Percentiles rank a stretch among this genome's conserved stretches.
Conservation (phyloP, 345 rosid genomes). For the Reutealis trisperma region DNA sequence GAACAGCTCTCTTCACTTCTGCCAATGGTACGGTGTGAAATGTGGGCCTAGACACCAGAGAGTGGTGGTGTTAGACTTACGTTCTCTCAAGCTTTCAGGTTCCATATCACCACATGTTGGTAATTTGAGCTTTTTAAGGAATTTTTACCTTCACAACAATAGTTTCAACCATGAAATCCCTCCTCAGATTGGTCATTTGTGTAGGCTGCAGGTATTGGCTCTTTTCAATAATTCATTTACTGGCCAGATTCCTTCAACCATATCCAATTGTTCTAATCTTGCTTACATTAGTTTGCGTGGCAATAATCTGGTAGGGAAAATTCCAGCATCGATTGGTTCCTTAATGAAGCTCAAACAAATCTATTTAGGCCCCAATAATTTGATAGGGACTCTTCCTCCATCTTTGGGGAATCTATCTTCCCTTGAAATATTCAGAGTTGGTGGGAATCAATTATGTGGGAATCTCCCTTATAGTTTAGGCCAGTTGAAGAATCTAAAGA, state of each 20-base stretch:
- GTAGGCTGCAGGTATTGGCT: neutral
- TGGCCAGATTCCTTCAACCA: neutral
- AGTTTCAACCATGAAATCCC: constrained; percentile 15
- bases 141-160: neutral
- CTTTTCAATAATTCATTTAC: constrained; percentile 9
- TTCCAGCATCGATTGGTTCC: constrained; percentile 5
- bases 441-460: no score
- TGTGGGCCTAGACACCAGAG: constrained; percentile 10
- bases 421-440: no score
- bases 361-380: neutral
- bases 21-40: constrained; percentile 10
- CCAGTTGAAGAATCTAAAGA: no score
- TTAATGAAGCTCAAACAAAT: neutral
- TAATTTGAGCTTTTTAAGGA: no score
- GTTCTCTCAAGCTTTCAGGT: neutral
- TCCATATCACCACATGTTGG: constrained; percentile 1
- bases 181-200: no score
- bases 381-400: constrained; percentile 5
- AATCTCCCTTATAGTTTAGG: no score
- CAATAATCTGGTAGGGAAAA: constrained; percentile 9
- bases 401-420: no score
- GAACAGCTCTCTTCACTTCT: neutral
- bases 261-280: constrained; percentile 18
- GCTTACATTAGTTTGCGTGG: neutral
- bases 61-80: neutral